phyloP scores from a whole-genome alignment of 1,139 yeast genomes.

The Yamadazyma diddensiae region DNA sequence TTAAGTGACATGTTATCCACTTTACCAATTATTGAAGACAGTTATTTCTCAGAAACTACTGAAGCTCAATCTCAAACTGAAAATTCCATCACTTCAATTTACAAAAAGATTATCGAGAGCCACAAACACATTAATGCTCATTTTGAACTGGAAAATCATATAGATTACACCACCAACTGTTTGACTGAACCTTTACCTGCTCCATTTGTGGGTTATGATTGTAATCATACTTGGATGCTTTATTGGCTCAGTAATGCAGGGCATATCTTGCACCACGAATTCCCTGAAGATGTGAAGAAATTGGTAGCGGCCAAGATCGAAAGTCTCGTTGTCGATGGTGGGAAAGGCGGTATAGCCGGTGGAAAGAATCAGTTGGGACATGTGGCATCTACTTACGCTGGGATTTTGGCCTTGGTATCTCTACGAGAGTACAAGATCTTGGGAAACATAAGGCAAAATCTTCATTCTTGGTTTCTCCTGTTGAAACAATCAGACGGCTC shows the following conservation, averaged over 20 bases:
- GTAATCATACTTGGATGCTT: conserved; percentile 87
- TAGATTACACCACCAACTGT: conserved; percentile 12
- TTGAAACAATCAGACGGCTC: conserved; percentile 73
- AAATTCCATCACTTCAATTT: conserved; percentile 25
- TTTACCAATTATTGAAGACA: conserved; percentile 15
- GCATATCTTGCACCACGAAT: conserved; percentile 6
- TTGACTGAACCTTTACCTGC: conserved; percentile 39
- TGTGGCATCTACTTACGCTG: conserved; percentile 83
- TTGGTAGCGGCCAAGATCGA: conserved; percentile 19
- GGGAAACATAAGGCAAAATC: conserved; percentile 22
- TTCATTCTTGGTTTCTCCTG: conserved; percentile 63
- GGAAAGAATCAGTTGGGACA: conserved; percentile 82
- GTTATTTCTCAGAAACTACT: conserved; percentile 32
- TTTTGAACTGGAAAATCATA: conserved; percentile 19
- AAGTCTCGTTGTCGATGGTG: conserved; percentile 26
- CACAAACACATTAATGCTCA: conserved; percentile 10
- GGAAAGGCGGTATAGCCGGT: conserved; percentile 78
- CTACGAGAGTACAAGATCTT: conserved; percentile 42
- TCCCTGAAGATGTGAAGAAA: conserved; percentile 9
- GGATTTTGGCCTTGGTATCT: conserved; percentile 58
- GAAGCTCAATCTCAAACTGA: conserved; percentile 42
- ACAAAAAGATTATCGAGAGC: conserved; percentile 16
- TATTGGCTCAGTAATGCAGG: conserved; percentile 76
- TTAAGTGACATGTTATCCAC: conserved; percentile 15
- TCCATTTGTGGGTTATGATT: conserved; percentile 57